Base-by-base conservation (phyloP, 2,329 filamentous ascomycete genomes). In the Aspergillus sp. region DNA sequence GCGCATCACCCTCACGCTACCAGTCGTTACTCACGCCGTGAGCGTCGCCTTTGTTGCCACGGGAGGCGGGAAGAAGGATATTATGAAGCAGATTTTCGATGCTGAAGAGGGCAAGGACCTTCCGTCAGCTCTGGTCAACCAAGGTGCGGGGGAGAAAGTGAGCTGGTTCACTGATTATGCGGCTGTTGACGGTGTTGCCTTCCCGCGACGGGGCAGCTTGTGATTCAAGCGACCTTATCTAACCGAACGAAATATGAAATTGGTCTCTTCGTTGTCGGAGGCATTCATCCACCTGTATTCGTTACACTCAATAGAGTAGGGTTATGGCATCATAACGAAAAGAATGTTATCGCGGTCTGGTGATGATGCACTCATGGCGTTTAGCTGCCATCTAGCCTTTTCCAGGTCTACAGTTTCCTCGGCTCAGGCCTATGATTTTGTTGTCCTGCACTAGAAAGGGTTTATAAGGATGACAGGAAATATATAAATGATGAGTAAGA, bases 91-190 rank as follows among this genome's bases (percentile, higher is more conserved):
- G 74, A 97, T 98, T 69, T 96, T 99, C 74, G 92, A 95, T 76
- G 82, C 80, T 0, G 88, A 92, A 66, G 89, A 91, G 67, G 88
- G 89, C 8, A 79, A 83, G 47, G 88, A 86, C 41, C 82, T 98
- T 62, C 95, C 95, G 1, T 97, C 93, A 75, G 88, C 91, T 1
- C 82, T 98, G 67, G 89, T 99, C 72, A 99, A 99, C 76, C 87
- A 91, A 70, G 87, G 86, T 47, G 90, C 87, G 3, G 92, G 91
- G 49, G 93, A 97, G 67, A 90, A 92, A 71, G 92, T 93, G 73
- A 95, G 89, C 80, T 99, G 95, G 95, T 98, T 99, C 76, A 92
- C 93, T 48, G 95, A 98, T 76, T 85, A 88, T 72, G 83, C 91
- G 4, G 94, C 95, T 51, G 88, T 96, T 13, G 90, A 97, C 72